phyloP scores from a whole-genome alignment of 371 early-diverging fungal species.

The Haplosporangium sp. region DNA sequence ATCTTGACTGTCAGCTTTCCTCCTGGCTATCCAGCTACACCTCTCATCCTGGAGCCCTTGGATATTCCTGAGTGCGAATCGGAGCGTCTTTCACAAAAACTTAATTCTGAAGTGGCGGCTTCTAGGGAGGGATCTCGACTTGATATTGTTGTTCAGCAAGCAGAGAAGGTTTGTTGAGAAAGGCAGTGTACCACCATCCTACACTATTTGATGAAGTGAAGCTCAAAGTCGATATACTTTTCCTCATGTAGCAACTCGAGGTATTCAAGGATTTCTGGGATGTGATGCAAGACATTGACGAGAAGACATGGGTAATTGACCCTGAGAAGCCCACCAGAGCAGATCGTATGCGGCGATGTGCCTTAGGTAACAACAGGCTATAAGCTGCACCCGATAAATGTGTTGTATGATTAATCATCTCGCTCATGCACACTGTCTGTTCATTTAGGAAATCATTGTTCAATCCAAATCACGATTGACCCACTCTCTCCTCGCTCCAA shows the following conservation, averaged over 20 bases:
- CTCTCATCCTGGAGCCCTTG: conserved; percentile 29
- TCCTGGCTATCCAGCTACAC: conserved; percentile 28
- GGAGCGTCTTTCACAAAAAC: conserved; percentile 11
- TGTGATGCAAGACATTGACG: conserved; percentile 54
- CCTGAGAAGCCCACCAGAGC: conserved; percentile 53
- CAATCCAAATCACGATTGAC: conserved; percentile 48
- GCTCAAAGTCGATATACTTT: neutral
- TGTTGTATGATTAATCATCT: neutral
- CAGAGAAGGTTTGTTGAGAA: conserved; percentile 25
- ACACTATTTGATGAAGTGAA: neutral
- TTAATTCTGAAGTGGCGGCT: neutral
- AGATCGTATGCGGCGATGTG: conserved; percentile 50
- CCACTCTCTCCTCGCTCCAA: conserved; percentile 37
- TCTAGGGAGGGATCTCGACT: conserved; percentile 11
- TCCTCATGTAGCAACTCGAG: conserved; percentile 23
- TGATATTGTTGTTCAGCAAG: conserved; percentile 9
- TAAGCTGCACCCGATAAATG: neutral
- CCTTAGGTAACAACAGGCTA: conserved; percentile 21
- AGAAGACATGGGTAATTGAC: conserved; percentile 53
- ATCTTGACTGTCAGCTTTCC: conserved; percentile 31
- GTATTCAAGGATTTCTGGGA: conserved; percentile 47
- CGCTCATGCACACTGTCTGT: neutral
- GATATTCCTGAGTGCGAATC: conserved; percentile 26
- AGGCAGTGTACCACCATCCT: no score
- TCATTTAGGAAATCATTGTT: conserved; percentile 45